phyloP scores from a whole-genome alignment of 1,284 basidiomycete genomes.

The Puccinia sorghi region DNA sequence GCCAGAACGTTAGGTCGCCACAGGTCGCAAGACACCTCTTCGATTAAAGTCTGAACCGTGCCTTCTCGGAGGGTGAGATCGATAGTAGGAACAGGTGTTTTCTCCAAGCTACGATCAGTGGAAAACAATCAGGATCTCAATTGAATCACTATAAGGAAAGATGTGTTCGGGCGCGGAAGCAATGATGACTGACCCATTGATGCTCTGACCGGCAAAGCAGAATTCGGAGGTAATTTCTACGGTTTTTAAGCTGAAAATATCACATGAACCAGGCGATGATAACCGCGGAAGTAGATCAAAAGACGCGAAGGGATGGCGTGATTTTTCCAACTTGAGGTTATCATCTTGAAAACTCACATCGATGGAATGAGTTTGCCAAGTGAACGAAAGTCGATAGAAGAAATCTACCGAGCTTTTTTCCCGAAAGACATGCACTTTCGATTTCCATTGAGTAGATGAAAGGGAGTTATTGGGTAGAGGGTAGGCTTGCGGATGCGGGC shows the following conservation, averaged over 20 bases:
- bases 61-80: conserved; percentile 34
- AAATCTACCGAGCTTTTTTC: conserved; percentile 43
- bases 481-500: conserved; percentile 35
- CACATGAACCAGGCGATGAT: not conserved
- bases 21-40: conserved; percentile 40
- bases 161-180: not conserved
- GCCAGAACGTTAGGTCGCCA: conserved; percentile 32
- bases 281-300: conserved; percentile 14
- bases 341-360: conserved; percentile 33
- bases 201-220: conserved; percentile 16
- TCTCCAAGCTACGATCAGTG: conserved; percentile 7
- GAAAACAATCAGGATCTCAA: not conserved
- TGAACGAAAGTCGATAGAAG: conserved; percentile 39
- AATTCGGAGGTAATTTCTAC: conserved; percentile 27
- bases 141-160: not conserved
- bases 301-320: conserved; percentile 4
- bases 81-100: conserved; percentile 24
- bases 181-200: not conserved
- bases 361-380: conserved; percentile 32
- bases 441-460: conserved; percentile 24
- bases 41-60: conserved; percentile 38
- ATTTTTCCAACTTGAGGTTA: conserved; percentile 20
- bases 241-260: conserved; percentile 23
- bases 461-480: conserved; percentile 36
- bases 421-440: conserved; percentile 42